Conservation (phyloP, 2,329 filamentous ascomycete genomes). For the Colletotrichum sp. region DNA sequence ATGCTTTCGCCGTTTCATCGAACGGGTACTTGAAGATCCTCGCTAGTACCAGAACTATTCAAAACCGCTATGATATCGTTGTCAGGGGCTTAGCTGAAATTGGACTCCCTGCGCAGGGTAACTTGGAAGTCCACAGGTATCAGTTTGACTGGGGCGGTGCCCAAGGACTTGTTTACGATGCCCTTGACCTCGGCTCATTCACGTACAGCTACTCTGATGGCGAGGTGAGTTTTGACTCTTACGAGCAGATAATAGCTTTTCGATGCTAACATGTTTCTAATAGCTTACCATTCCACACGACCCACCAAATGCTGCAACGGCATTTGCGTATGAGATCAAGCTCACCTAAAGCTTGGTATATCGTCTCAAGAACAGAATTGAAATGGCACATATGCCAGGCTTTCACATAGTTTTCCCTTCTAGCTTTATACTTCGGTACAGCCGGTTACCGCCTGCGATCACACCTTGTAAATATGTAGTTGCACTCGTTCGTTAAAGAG, state of each 20-base stretch:
- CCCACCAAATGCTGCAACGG: background rate
- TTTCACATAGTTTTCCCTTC: background rate
- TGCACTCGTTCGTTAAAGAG: accelerated
- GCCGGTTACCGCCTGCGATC: accelerated
- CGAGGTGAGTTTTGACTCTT: background rate
- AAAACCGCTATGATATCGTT: background rate
- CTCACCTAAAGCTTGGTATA: background rate
- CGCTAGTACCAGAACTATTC: background rate
- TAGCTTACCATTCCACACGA: background rate
- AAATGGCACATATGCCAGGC: accelerated
- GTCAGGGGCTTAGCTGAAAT: background rate
- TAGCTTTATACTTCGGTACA: background rate
- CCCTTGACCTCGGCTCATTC: background rate
- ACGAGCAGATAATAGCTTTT: background rate
- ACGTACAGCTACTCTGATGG: background rate
- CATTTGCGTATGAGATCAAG: background rate
- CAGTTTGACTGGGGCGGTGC: background rate
- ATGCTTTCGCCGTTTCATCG: background rate
- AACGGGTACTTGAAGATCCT: background rate
- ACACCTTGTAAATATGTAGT: background rate
- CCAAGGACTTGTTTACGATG: background rate
- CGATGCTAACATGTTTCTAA: background rate
- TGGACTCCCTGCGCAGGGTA: background rate
- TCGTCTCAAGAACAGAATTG: accelerated
- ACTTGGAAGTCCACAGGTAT: background rate